A percentile compares a stretch with the other conserved stretches of the same genome.
These are phyloP conservation scores for Tolypocladium endophyticum DNA, from an alignment of 2,329 filamentous ascomycete genomes.

Conservation along the genomic window DNA sequence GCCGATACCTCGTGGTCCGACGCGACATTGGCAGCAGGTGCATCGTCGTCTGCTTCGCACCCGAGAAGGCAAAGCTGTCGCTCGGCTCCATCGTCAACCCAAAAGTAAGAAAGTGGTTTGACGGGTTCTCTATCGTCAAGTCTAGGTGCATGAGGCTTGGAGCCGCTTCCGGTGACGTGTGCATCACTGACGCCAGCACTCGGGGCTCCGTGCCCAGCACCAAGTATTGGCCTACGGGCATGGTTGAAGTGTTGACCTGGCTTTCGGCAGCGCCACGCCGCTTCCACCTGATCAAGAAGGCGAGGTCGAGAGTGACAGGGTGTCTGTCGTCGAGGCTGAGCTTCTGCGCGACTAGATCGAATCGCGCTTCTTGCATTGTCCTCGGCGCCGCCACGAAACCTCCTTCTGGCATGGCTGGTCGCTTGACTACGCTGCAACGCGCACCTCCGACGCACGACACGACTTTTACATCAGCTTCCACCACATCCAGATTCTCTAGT, in stretches of 20 bases:
- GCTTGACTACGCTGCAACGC: constrained; percentile 39
- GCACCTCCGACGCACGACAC: constrained; percentile 52
- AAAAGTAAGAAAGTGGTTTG: constrained; percentile 89
- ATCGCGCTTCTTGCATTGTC: constrained; percentile 60
- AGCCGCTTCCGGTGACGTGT: constrained; percentile 20
- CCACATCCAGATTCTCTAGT: constrained; percentile 54
- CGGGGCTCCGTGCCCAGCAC: constrained; percentile 79
- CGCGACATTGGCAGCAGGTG: constrained; percentile 77
- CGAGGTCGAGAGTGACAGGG: constrained; percentile 62
- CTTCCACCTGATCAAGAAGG: constrained; percentile 68
- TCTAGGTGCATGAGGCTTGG: constrained; percentile 33
- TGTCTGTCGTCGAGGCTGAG: constrained; percentile 70
- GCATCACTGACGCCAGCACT: constrained; percentile 55
- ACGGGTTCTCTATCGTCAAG: constrained; percentile 80
- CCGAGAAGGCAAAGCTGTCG: constrained; percentile 87
- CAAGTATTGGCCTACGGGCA: constrained; percentile 70
- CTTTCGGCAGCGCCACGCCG: constrained; percentile 31
- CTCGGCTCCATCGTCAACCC: constrained; percentile 85
- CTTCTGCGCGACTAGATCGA: constrained; percentile 68
- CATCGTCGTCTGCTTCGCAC: constrained; percentile 68
- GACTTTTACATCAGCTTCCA: constrained; percentile 51
- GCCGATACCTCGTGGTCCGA: constrained; percentile 59
- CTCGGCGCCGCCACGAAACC: constrained; percentile 49
- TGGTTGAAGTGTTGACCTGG: constrained; percentile 48
- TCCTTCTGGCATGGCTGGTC: constrained; percentile 24